phyloP scores from a whole-genome alignment of 2,329 filamentous ascomycete genomes.

The Macrophomina tecta region DNA sequence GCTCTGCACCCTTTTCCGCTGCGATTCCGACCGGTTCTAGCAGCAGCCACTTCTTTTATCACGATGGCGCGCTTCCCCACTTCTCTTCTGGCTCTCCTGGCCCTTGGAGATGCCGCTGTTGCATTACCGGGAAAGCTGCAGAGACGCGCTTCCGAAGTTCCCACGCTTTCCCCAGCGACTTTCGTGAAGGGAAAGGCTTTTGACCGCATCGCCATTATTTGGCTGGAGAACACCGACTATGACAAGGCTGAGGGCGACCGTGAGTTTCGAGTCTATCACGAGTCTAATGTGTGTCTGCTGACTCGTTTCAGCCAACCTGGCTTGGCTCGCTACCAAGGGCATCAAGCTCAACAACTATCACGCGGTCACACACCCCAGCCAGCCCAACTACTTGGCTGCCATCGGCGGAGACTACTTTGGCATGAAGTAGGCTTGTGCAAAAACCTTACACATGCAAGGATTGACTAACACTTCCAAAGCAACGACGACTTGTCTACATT shows the following conservation, averaged over 20 bases:
- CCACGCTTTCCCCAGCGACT: neutral
- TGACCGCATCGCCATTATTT: conserved; percentile 74
- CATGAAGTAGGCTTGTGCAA: conserved; percentile 52
- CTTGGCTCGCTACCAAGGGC: conserved; percentile 65
- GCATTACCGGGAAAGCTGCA: neutral
- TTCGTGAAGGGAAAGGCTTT: conserved; percentile 68
- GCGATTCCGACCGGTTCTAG: neutral
- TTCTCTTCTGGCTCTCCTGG: neutral
- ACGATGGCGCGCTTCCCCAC: conserved; percentile 1
- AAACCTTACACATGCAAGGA: neutral
- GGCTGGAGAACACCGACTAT: conserved; percentile 78
- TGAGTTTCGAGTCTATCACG: conserved; percentile 43
- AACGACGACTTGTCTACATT: conserved; percentile 59
- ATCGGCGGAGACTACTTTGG: conserved; percentile 76
- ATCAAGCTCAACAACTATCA: conserved; percentile 63
- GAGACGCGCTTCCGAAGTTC: neutral
- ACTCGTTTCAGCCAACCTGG: conserved; percentile 53
- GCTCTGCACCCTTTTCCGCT: neutral
- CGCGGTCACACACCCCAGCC: conserved; percentile 72
- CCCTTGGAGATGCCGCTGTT: conserved; percentile 1
- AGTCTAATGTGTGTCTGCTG: conserved; percentile 33
- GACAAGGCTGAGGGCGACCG: conserved; percentile 68
- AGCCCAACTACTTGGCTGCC: conserved; percentile 77
- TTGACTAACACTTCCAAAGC: conserved; percentile 50
- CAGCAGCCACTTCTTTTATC: neutral